Evolutionary conservation across 768 basidiomycete species (phyloP), one percentile per base, ranked within the genome.

Genomic region (Lanmaoa pseudosensibilis): DNA sequence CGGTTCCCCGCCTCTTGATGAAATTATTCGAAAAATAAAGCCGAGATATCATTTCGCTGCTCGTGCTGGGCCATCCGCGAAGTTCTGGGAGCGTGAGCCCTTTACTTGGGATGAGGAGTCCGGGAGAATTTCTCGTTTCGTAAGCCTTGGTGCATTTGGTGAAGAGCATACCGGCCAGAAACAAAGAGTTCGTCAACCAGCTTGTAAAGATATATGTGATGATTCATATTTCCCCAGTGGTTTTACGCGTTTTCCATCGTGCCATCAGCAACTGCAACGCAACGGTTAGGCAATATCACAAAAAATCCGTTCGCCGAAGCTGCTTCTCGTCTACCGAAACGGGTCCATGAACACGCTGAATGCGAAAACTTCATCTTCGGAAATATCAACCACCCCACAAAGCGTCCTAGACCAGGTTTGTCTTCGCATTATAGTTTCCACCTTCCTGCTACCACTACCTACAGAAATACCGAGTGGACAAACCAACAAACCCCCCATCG

Each of bases 21-120:
- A 90, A 38, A 71, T 87, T 2, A 77, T 89, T 36, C 76, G 78
- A 25, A 80, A 79, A 56, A 83, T 81, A 25, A 88, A 87, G 64
- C 94, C 96, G 2, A 82, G 91, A 48, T 99, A 99, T 74, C 86
- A 95, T 64, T 92, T 98, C 67, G 83, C 88, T 21, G 81, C 83
- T 47, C 78, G 78, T 10, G 84, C 82, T 15, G 84, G 85, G 0
- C 73, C 78, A n/a, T 81, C 83, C 15, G 80, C 89, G 0, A 81
- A 80, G 51, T 99, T 97, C 69, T 98, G 95, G 94, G 97, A 99
- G 70, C 78, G 95, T 50, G 94, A 98, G 56, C 95, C 97, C 1
- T 96, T 87, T 68, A 70, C 82, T 5, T 98, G 94, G 94, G 82
- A 84, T 41, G 86, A 86, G 36, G 85, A 87, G 50, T 75, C 76